Conservation (phyloP, 1,284 basidiomycete species). For the Abortiporus biennis region DNA sequence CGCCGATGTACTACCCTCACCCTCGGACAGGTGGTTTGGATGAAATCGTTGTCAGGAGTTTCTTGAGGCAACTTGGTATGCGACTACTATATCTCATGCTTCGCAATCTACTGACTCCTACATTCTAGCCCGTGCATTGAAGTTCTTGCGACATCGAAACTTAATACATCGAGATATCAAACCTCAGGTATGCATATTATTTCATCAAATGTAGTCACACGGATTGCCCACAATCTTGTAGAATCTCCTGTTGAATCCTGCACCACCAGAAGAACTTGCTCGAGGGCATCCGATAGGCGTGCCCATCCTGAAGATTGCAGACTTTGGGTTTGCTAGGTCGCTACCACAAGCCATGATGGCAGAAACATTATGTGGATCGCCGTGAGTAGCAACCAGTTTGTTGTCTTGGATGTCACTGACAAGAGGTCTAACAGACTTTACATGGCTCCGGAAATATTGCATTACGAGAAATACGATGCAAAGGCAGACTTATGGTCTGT, state of each 20-base stretch:
- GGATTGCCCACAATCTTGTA: constrained; percentile 26
- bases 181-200: constrained; percentile 60
- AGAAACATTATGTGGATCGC: constrained; percentile 96
- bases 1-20: constrained; percentile 84
- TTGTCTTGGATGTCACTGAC: background rate
- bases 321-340: constrained; percentile 96
- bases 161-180: constrained; percentile 98
- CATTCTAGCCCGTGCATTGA: constrained; percentile 81
- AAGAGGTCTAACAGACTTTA: constrained; percentile 58
- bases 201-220: background rate
- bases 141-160: constrained; percentile 85
- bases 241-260: constrained; percentile 88
- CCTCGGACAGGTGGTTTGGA: constrained; percentile 87
- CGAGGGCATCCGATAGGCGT: constrained; percentile 89
- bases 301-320: constrained; percentile 93
- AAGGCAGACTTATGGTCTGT: constrained; percentile 99
- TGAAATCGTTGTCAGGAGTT: constrained; percentile 88
- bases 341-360: constrained; percentile 92
- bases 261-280: constrained; percentile 71
- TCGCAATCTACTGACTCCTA: constrained; percentile 9
- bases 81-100: constrained; percentile 10
- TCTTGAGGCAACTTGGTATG: constrained; percentile 87
- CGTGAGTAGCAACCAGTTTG: constrained; percentile 55
- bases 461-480: constrained; percentile 97
- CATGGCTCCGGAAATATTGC: constrained; percentile 98